Evolutionary conservation across 495 filamentous ascomycete genomes (phyloP).

Genomic region (Copromyces sp.): DNA sequence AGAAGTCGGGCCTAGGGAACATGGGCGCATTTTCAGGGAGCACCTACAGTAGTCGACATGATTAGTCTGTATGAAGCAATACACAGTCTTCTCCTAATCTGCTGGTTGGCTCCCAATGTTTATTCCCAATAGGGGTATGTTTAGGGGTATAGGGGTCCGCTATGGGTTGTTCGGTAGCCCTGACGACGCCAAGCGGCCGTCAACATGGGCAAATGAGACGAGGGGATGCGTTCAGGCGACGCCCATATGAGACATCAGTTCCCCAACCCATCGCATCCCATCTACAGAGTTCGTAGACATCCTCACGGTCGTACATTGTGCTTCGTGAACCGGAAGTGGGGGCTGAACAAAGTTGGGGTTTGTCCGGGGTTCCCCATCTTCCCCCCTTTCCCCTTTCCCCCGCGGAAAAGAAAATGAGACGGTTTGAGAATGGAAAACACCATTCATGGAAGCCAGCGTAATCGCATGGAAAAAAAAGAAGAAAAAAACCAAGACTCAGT

Average conservation of each 20-base stretch:
- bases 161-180: neutral
- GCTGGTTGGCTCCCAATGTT: neutral
- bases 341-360: neutral
- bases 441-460: neutral
- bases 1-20: conserved; percentile 82
- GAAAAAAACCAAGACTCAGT: neutral
- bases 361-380: neutral
- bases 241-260: neutral
- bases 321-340: conserved; percentile 2
- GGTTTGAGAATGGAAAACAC: neutral
- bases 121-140: neutral
- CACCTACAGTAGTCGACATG: conserved; percentile 40
- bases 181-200: neutral
- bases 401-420: neutral
- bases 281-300: neutral
- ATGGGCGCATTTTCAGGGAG: conserved; percentile 54
- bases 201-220: neutral
- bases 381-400: neutral
- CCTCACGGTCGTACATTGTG: neutral
- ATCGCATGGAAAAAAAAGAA: neutral
- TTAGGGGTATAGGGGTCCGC: neutral
- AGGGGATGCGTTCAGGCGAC: neutral
- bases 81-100: neutral
- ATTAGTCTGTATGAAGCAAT: neutral
- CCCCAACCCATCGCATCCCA: neutral